phyloP scores from a whole-genome alignment of 139 green algal genomes.

The Picochlorum costavermella region DNA sequence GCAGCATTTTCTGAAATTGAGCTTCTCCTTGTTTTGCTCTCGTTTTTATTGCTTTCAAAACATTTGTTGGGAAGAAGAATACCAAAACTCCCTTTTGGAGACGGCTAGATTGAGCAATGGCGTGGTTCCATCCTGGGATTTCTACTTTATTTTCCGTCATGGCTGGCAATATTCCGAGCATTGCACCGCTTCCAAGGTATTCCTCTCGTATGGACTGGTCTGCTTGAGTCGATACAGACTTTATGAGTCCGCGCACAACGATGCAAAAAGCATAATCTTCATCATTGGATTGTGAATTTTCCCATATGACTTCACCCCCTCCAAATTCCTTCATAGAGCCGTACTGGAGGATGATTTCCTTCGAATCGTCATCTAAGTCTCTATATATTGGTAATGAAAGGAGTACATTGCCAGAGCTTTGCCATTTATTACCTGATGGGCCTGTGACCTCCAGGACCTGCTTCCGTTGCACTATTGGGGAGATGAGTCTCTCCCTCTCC shows the following conservation, averaged over 20 bases:
- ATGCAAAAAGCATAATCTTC: neutral
- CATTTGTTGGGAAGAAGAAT: slow-evolving; percentile 5
- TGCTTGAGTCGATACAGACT: neutral
- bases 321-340: slow-evolving; percentile 7
- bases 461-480: slow-evolving; percentile 48
- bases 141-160: neutral
- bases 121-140: neutral
- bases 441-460: slow-evolving; percentile 51
- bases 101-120: slow-evolving; percentile 1
- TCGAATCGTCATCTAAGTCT: neutral
- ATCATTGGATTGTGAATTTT: neutral
- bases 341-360: neutral
- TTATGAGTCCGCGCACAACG: neutral
- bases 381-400: neutral
- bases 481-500: slow-evolving; percentile 47
- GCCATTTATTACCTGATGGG: slow-evolving; percentile 23
- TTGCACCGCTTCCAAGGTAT: neutral
- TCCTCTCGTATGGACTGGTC: neutral
- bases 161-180: slow-evolving; percentile 1
- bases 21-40: neutral
- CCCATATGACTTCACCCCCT: slow-evolving; percentile 4
- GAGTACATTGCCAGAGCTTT: neutral
- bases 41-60: neutral
- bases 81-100: slow-evolving; percentile 11
- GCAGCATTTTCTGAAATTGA: neutral